phyloP scores from a whole-genome alignment of 345 rosid genomes.

The Crucihimalaya himalaica region DNA sequence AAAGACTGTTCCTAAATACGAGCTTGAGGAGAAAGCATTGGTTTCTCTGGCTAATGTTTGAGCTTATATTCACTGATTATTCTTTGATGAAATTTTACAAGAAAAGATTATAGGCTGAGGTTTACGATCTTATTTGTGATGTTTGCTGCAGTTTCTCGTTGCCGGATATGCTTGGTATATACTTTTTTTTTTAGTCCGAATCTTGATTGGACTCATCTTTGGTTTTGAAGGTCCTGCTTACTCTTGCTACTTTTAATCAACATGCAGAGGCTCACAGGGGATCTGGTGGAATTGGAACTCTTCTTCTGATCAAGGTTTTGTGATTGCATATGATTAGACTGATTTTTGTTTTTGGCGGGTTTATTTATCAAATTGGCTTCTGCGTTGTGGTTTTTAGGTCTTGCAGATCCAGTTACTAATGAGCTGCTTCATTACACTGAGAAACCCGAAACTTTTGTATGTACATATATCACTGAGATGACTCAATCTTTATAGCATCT shows the following conservation, averaged over 20 bases:
- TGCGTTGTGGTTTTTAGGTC: slow-evolving; percentile 47
- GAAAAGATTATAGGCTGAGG: neutral
- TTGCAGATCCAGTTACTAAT: slow-evolving; percentile 85
- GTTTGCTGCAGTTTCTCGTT: no score
- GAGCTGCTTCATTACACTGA: slow-evolving; percentile 97
- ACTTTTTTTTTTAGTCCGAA: no score
- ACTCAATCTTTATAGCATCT: no score
- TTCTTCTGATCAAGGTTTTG: slow-evolving; percentile 84
- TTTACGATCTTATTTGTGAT: neutral
- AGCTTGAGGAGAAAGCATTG: slow-evolving; percentile 87
- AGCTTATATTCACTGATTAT: neutral
- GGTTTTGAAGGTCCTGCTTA: slow-evolving; percentile 2
- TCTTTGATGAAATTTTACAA: neutral
- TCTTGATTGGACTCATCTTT: neutral
- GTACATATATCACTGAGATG: no score
- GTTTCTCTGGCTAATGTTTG: slow-evolving; percentile 83
- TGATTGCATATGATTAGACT: neutral
- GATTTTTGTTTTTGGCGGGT: neutral
- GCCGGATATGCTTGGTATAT: no score
- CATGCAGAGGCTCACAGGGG: slow-evolving; percentile 81
- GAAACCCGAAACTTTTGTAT: slow-evolving; percentile 97
- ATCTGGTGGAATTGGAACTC: slow-evolving; percentile 86
- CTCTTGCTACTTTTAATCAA: no score
- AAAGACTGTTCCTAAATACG: slow-evolving; percentile 69
- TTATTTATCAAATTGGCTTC: neutral